Conservation (phyloP, 1,139 yeast species). For the Taphrina deformans region DNA sequence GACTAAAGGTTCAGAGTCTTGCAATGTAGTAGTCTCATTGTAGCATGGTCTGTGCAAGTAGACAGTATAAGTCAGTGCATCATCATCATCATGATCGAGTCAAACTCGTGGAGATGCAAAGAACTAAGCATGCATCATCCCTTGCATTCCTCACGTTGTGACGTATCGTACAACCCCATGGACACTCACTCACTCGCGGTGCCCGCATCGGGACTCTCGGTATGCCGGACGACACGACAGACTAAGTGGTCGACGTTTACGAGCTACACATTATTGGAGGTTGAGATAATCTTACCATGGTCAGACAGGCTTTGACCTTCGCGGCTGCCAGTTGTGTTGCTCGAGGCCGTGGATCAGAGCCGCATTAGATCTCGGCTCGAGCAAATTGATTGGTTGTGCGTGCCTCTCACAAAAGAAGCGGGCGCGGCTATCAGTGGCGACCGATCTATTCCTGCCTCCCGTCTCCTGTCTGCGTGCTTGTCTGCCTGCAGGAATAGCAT, state of each 20-base stretch:
- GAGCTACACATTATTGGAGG: no score
- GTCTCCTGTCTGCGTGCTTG: background rate
- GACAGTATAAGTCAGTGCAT: background rate
- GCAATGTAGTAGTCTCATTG: no score
- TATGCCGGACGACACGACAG: no score
- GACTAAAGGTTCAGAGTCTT: background rate
- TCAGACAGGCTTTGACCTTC: no score
- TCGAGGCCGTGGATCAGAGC: background rate
- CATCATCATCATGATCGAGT: no score
- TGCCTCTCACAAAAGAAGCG: background rate
- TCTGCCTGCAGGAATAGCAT: background rate
- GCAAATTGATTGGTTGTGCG: background rate
- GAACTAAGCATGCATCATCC: conserved; percentile 2
- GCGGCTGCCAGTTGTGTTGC: no score
- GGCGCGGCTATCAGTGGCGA: background rate
- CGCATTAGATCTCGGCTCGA: background rate
- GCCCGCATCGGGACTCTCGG: no score
- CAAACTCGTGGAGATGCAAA: background rate
- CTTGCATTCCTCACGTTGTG: background rate
- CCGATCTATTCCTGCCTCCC: background rate
- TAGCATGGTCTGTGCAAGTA: no score
- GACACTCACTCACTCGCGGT: no score
- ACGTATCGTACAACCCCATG: background rate
- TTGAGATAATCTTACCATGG: no score
- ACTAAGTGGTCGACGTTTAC: no score